These are phyloP conservation scores for Rubia occidens DNA, from an alignment of 305 asterid species.

Conservation along the genomic window DNA sequence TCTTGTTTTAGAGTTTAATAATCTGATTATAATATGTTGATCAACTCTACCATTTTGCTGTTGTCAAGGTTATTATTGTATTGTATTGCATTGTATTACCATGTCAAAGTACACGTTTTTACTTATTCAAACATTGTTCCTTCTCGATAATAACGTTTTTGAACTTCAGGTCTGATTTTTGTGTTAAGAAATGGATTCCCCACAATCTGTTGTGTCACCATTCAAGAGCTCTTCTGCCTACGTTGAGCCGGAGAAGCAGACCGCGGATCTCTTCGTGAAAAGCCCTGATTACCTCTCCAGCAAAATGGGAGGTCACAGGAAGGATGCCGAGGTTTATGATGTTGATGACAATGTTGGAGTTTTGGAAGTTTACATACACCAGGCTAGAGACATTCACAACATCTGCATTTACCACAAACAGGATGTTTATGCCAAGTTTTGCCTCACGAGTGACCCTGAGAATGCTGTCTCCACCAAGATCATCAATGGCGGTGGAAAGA, in stretches of 20 bases:
- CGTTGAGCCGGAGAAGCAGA: constrained; percentile 52
- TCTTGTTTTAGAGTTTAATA: background rate
- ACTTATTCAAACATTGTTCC: background rate
- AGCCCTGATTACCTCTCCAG: constrained; percentile 28
- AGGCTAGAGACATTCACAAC: constrained; percentile 89
- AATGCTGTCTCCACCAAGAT: constrained; percentile 57
- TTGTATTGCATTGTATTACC: background rate
- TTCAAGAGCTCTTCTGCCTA: constrained; percentile 44
- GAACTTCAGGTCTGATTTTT: constrained; percentile 21
- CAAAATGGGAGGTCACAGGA: constrained; percentile 31
- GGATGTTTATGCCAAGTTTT: constrained; percentile 86
- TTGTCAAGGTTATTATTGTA: background rate
- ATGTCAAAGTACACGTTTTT: too few species aligned
- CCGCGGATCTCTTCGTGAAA: constrained; percentile 24
- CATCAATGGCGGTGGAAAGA: constrained; percentile 83
- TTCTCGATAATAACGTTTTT: background rate
- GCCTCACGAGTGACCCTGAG: constrained; percentile 77
- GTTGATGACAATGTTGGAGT: constrained; percentile 43
- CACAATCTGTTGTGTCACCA: constrained; percentile 80
- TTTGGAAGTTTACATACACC: constrained; percentile 71
- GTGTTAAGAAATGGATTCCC: constrained; percentile 74
- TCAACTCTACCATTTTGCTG: background rate
- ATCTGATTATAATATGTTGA: background rate
- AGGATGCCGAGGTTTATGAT: constrained; percentile 28
- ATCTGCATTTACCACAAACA: constrained; percentile 94